These are phyloP conservation scores for Mrakia hoshinonis DNA, from an alignment of 768 basidiomycete genomes.

Conservation along the genomic window DNA sequence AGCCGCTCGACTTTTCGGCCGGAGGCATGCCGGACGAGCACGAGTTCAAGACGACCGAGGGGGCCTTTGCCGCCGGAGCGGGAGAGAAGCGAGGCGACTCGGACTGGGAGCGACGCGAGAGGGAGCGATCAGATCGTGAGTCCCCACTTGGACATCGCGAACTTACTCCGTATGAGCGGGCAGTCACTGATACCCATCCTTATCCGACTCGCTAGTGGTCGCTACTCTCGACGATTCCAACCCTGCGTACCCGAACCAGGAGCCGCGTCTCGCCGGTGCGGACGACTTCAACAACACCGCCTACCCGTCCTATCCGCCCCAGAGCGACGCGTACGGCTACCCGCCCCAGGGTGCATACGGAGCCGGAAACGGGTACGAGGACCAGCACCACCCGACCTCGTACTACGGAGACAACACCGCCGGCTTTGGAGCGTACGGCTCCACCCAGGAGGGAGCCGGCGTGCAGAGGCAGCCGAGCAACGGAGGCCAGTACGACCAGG, in stretches of 20 bases:
- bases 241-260: background rate
- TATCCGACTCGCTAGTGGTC: too few relatives aligned
- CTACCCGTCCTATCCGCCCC: slow-evolving; percentile 2
- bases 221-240: background rate
- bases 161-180: too few relatives aligned
- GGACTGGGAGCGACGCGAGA: slow-evolving; percentile 19
- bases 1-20: slow-evolving; percentile 17
- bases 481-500: slow-evolving; percentile 5
- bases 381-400: slow-evolving; percentile 5
- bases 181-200: too few relatives aligned
- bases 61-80: slow-evolving; percentile 12
- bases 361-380: background rate
- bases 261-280: background rate
- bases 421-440: slow-evolving; percentile 14
- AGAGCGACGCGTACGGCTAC: slow-evolving; percentile 6
- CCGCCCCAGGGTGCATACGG: slow-evolving; percentile 2
- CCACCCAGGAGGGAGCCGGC: background rate
- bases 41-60: slow-evolving; percentile 26
- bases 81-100: slow-evolving; percentile 14
- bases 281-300: background rate
- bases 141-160: background rate
- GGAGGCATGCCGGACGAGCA: slow-evolving; percentile 24
- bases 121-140: slow-evolving; percentile 16
- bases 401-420: slow-evolving; percentile 11
- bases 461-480: background rate